These are phyloP conservation scores for Paramecium biaurelia DNA, from an alignment of 73 alveolate genomes.

Conservation along the genomic window DNA sequence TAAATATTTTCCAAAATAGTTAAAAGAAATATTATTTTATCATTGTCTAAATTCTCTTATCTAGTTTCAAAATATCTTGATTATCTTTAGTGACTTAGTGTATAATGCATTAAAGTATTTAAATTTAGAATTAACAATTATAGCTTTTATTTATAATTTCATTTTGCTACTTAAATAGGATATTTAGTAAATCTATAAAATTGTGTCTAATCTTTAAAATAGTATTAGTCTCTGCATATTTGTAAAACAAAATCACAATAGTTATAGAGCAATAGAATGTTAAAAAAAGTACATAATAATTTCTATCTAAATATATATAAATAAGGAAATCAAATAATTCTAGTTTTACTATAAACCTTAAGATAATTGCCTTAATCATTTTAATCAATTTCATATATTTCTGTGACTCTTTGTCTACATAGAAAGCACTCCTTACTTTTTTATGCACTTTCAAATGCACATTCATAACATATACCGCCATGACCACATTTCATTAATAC, in stretches of 20 bases:
- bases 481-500: conserved; percentile 65
- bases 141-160: conserved; percentile 84
- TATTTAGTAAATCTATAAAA: no score
- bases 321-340: not conserved
- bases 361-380: not conserved
- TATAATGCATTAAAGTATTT: conserved; percentile 89
- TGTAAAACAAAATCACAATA: no score
- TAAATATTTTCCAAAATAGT: not conserved
- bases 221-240: no score
- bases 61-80: conserved; percentile 36
- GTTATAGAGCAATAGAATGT: no score
- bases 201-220: conserved; percentile 70
- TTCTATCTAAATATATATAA: not conserved
- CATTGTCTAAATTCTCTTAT: not conserved
- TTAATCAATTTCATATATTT: conserved; percentile 17
- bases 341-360: not conserved
- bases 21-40: not conserved
- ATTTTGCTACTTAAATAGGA: no score
- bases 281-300: no score
- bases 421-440: conserved; percentile 34
- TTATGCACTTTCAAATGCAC: conserved; percentile 30
- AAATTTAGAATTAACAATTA: conserved; percentile 74
- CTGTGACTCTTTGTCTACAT: not conserved
- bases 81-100: no score
- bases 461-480: conserved; percentile 65